Evolutionary conservation across 768 basidiomycete genomes (phyloP), one percentile per base, ranked within the genome.

Genomic region (Phaffia australis): DNA sequence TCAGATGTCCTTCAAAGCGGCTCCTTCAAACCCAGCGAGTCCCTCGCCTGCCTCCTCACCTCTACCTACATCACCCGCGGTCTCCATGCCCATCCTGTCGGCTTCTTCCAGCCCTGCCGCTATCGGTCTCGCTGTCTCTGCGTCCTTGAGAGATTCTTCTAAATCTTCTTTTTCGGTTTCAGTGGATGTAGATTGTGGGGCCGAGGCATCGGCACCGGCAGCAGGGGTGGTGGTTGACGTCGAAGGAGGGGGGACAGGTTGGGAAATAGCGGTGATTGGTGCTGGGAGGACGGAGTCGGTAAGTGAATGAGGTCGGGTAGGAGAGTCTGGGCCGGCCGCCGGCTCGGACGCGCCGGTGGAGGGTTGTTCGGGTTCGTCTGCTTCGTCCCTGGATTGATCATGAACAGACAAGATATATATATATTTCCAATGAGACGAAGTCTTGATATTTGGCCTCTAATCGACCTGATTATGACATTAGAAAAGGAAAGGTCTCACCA

Each of bases 401-500:
- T 8, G 42, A 56, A 18, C 19, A 27, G 18, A 15, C 47, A 30
- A 29, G 55, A 47, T 16, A 14, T 23, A n/a, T 16, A 27, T 14
- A 15, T 27, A 18, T 7, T 8, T 21, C 15, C 9, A 48, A 8
- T 19, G 49, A 32, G 48, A 32, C 27, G 47, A 21, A 15, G 18
- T 19, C 19, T 15, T 35, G 55, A 29, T 35, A 19, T 32, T 11
- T 52, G 14, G 15, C 27, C 35, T 6, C n/a, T 52, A 52, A 3
- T 47, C 21, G 48, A 29, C 21, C 47, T 5, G 23, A 7, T 25
- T 47, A 21, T 46, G 19, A n/a, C 46, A 1, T 21, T n/a, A 18
- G 29, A 35, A 19, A 21, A 18, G 18, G 25, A 23, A 30, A 15
- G 50, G 35, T 52, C 70, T 56, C 52, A 77, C 77, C 77, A 78